These are phyloP conservation scores for Boletellus sp. DNA, from an alignment of 768 basidiomycete genomes.

Conservation along the genomic window DNA sequence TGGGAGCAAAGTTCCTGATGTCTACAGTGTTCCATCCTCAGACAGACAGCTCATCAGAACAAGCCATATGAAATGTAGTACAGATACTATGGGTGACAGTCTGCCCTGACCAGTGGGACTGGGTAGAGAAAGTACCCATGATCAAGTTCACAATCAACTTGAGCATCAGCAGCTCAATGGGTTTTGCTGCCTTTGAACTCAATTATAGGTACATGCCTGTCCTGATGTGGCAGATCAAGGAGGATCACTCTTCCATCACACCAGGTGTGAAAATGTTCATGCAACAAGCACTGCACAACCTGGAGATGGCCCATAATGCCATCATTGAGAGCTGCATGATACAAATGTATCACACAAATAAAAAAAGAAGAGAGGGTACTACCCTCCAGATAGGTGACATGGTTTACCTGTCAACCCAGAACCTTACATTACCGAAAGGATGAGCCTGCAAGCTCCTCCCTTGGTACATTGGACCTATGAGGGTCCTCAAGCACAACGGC, in stretches of 20 bases:
- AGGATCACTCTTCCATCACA: neutral
- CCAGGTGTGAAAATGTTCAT: slow-evolving; percentile 27
- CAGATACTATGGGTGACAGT: neutral
- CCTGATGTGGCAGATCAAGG: neutral
- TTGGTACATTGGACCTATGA: slow-evolving; percentile 36
- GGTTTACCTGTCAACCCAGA: slow-evolving; percentile 37
- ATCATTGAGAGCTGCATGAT: slow-evolving; percentile 32
- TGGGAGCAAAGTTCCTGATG: slow-evolving; percentile 10
- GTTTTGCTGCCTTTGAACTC: neutral
- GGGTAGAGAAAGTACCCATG: slow-evolving; percentile 23
- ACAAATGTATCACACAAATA: slow-evolving; percentile 33
- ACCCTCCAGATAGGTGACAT: slow-evolving; percentile 19
- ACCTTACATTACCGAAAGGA: slow-evolving; percentile 33
- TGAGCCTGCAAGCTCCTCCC: slow-evolving; percentile 35
- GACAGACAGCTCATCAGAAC: neutral
- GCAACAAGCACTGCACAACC: slow-evolving; percentile 16
- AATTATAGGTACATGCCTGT: neutral
- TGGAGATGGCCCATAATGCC: slow-evolving; percentile 34
- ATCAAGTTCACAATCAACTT: too few species aligned
- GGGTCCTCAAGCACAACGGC: neutral
- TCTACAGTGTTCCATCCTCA: slow-evolving; percentile 9
- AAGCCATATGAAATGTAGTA: slow-evolving; percentile 22
- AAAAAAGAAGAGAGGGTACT: slow-evolving; percentile 9
- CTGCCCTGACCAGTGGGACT: slow-evolving; percentile 11
- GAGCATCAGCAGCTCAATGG: neutral